Evolutionary conservation across 495 filamentous ascomycete species (phyloP), one percentile per base, ranked within the genome.

Genomic region (Penicillium flavigenum): DNA sequence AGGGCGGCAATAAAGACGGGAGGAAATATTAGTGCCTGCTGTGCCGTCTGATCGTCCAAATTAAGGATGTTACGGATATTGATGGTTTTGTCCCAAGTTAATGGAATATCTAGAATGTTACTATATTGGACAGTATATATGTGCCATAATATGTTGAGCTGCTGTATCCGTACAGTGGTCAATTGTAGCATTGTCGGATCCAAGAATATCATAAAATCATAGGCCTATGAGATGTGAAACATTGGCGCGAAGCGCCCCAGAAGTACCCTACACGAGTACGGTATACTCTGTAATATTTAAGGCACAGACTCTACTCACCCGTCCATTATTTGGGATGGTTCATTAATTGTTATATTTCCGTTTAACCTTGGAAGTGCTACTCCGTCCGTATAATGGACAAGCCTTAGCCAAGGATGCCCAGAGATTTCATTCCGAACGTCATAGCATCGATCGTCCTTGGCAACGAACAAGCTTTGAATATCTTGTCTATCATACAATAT

Each of bases 11-110:
- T 27, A 27, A 47, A 19, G 22, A 34, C 36, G 16, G 14, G 19
- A 24, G 5, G 29, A 5, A n/a, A 49, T 32, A 16, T 8, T 5
- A 14, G 11, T 50, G 47, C 48, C 38, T 54, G 41, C 11, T 45
- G 51, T 54, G 42, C 51, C 51, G 51, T 54, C 41, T 43, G 51
- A 54, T 54, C 51, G 3, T 43, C 22, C 26, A 27, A 54, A 36
- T 45, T 45, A 11, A 36, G 34, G 46, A 19, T 39, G 26, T 39
- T 51, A 14, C 11, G 38, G 14, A 31, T 41, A 19, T 42, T 3
- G 20, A 24, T 41, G 17, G 8, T 27, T 52, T 52, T 20, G 24
- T 14, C 22, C n/a, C 10, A 19, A 34, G 36, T 10, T 6, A 41
- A 27, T 50, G 6, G 12, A 2, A n/a, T 2, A 38, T 34, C 5